Evolutionary conservation across 2,329 filamentous ascomycete genomes (phyloP).

Genomic region (Daldinia sp.): DNA sequence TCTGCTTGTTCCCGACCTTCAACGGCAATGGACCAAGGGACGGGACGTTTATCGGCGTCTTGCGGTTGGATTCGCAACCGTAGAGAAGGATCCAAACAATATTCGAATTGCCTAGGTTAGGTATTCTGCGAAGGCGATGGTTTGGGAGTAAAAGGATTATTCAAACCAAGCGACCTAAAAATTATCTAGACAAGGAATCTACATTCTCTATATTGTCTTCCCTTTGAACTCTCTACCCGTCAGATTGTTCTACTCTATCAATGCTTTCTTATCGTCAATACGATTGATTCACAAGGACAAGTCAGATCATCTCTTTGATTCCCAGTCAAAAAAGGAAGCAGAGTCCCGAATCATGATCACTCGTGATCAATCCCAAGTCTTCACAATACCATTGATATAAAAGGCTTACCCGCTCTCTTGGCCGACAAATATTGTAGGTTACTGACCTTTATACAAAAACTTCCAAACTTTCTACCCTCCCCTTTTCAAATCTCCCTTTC

Average conservation of each 20-base stretch:
- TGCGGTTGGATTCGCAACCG: not conserved
- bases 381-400: slow-evolving; percentile 19
- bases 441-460: not conserved
- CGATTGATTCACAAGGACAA: not conserved
- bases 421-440: not conserved
- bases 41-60: not conserved
- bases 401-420: not conserved
- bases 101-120: not conserved
- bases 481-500: too few species aligned
- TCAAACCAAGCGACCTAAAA: too few species aligned
- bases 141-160: not conserved
- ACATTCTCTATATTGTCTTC: not conserved
- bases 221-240: not conserved
- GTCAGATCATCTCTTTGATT: slow-evolving; percentile 2
- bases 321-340: not conserved
- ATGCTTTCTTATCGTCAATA: not conserved
- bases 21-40: not conserved
- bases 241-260: not conserved
- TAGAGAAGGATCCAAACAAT: not conserved
- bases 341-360: not conserved
- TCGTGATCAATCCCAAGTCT: not conserved
- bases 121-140: not conserved
- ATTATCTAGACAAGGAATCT: not conserved
- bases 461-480: too few species aligned
- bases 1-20: not conserved